A percentile compares a stretch with the other conserved stretches of the same genome.
Evolutionary conservation across 371 early-diverging fungal species (phyloP).

Genomic region (Mortierella sp.): DNA sequence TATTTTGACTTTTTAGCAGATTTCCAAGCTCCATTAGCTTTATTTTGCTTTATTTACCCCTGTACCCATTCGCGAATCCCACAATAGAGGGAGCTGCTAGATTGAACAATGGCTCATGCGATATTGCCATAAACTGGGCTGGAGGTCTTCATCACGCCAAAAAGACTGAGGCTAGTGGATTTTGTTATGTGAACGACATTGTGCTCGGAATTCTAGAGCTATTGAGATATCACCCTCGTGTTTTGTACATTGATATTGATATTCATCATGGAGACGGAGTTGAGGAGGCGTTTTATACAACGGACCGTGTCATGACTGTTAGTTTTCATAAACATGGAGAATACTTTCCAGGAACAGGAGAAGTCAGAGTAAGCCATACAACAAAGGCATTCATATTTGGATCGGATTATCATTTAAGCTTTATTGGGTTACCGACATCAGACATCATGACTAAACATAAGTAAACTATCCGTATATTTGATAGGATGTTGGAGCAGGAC

Average conservation of each 20-base stretch:
- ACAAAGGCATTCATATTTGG: background rate
- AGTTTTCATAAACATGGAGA: conserved; percentile 99
- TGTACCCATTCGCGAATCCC: background rate
- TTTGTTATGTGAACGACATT: conserved; percentile 99
- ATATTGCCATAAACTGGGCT: conserved; percentile 99
- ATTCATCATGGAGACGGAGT: conserved; percentile 99
- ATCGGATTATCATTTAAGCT: too few species aligned
- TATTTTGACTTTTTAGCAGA: background rate
- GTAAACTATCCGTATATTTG: background rate
- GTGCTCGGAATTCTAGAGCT: conserved; percentile 97
- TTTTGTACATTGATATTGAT: conserved; percentile 99
- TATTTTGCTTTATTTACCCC: background rate
- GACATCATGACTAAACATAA: background rate
- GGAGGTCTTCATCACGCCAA: conserved; percentile 99
- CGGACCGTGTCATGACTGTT: conserved; percentile 99
- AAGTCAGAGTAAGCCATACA: conserved; percentile 71
- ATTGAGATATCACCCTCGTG: conserved; percentile 92
- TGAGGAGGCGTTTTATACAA: conserved; percentile 99
- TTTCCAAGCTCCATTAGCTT: background rate
- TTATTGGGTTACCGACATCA: too few species aligned
- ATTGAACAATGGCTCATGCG: conserved; percentile 90
- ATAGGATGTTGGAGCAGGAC: conserved; percentile 87
- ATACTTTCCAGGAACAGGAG: conserved; percentile 99
- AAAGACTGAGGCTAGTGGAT: conserved; percentile 96
- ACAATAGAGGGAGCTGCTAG: conserved; percentile 86